A percentile compares a stretch with the other conserved stretches of the same genome.
Evolutionary conservation across 345 rosid genomes (phyloP).

Genomic region (Gossypium australe): DNA sequence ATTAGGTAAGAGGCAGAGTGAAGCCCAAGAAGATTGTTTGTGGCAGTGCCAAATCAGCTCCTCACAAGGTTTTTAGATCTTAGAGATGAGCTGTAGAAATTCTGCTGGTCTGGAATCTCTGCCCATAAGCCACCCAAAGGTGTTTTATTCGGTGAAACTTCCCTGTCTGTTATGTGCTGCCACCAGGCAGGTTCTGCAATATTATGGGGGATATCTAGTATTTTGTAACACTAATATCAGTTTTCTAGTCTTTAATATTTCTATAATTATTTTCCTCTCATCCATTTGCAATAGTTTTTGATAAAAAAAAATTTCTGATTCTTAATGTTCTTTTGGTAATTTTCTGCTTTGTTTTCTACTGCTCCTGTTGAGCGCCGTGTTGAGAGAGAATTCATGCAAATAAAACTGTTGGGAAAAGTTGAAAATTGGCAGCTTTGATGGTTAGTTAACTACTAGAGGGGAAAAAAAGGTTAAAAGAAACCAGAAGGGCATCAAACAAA

Average conservation of each 20-base stretch:
- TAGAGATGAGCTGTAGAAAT: conserved; percentile 28
- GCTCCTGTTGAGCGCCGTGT: no score
- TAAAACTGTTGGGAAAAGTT: no score
- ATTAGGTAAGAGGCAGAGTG: conserved; percentile 7
- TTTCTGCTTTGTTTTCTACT: background rate
- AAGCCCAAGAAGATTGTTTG: conserved; percentile 9
- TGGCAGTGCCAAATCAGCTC: conserved; percentile 13
- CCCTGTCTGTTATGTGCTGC: background rate
- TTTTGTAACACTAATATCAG: background rate
- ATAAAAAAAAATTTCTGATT: background rate
- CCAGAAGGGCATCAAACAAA: no score
- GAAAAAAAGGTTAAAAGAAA: no score
- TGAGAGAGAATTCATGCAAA: no score
- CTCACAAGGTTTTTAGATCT: conserved; percentile 15
- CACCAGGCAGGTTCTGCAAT: background rate
- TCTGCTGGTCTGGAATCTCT: conserved; percentile 12
- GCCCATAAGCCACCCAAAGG: conserved; percentile 16
- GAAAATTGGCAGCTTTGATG: no score
- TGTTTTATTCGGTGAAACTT: conserved; percentile 13
- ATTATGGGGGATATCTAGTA: background rate
- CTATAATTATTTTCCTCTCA: background rate
- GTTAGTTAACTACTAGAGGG: no score
- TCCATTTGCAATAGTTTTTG: background rate
- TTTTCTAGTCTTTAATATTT: background rate
- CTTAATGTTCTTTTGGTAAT: background rate